Base-by-base conservation (phyloP, 768 basidiomycete species). In the Phaeolepiota aurea region DNA sequence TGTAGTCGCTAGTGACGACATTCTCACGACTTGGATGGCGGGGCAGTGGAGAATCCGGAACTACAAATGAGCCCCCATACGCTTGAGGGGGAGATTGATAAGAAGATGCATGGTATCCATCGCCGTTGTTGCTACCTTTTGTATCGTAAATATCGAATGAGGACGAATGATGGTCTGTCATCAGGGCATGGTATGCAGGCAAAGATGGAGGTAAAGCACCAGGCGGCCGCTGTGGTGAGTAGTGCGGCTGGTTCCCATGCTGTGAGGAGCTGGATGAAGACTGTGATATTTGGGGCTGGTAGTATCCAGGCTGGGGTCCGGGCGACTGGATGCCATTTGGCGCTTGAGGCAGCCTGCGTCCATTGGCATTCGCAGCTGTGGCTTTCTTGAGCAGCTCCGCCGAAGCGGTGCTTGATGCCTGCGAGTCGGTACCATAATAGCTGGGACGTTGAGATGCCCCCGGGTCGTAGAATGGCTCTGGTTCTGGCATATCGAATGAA, bases 401-500 rank as follows among this genome's bases (percentile, higher is more conserved):
- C 18, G 55, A 45, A 35, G 38, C 40, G 14, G 43, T 37, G 32
- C 45, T 33, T 13, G 47, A 46, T 5, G 42, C 22, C 32, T 48
- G 38, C 3, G 48, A 43, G n/a, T 52, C 39, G 31, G 43, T 43
- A 25, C 43, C 40, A 32, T 49, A 48, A 19, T 48, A 44, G 20
- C 28, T 44, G 18, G 50, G 37, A 19, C 44, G 39, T 13, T 53
- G 44, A 20, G 54, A 32, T 9, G 53, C 48, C n/a, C n/a, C n/a
- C n/a, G n/a, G n/a, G 14, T 65, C 59, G 40, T 59, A 47, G 52
- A 64, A 69, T 3, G 56, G 57, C 22, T 69, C 65, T 1, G 72
- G 64, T 45, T 68, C 68, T 2, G 70, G 69, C 64, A 71, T 71
- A 9, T 53, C n/a, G 21, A 58, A 50, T 13, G 58, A 28, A 3